Evolutionary conservation across 176 grass and related monocot genomes (phyloP), one percentile per base, ranked within the genome.

Genomic region (Oryza officinalis): DNA sequence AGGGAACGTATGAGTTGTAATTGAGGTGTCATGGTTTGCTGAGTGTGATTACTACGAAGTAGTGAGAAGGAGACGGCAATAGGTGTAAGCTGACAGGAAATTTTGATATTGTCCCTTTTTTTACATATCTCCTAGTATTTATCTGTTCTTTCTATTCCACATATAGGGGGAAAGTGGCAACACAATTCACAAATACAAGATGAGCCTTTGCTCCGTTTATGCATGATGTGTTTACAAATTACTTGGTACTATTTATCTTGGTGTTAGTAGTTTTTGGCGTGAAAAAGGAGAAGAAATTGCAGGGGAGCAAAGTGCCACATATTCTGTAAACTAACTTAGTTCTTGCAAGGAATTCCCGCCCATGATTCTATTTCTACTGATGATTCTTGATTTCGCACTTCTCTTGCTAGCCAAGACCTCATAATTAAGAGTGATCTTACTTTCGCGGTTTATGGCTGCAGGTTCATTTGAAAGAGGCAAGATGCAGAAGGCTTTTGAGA

Each of bases 401-500:
- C 40, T 41, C 40, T 9, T 50, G 37, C 25, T 12, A 37, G 69
- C 52, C 13, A 0, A 28, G 59, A 46, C 13, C 59, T 49, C 23
- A 5, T 37, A 5, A 8, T 13, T 15, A 20, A 46, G 33, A 18
- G 6, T 10, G 14, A 57, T 40, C 65, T 78, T 49, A 61, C 26
- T 13, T 63, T 63, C 23, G 46, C 5, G 6, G 13, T 37, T 44
- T 86, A 89, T 71, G 75, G 27, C 23, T 47, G 72, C 83, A 98
- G 96, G 96, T 85, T 27, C 81, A 69, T 98, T 98, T 80, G 91
- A 89, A 28, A 88, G 83, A 43, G 91, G 96, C 27, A 90, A 90
- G 86, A 98, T 98, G 96, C 93, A 98, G 63, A 95, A 95, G 74
- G 32, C 91, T 81, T 95, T 98, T 64, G 96, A 98, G 84, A 94